A percentile compares a stretch with the other conserved stretches of the same genome.
Conservation (phyloP, 768 basidiomycete genomes). For the Heimioporus sp. region DNA sequence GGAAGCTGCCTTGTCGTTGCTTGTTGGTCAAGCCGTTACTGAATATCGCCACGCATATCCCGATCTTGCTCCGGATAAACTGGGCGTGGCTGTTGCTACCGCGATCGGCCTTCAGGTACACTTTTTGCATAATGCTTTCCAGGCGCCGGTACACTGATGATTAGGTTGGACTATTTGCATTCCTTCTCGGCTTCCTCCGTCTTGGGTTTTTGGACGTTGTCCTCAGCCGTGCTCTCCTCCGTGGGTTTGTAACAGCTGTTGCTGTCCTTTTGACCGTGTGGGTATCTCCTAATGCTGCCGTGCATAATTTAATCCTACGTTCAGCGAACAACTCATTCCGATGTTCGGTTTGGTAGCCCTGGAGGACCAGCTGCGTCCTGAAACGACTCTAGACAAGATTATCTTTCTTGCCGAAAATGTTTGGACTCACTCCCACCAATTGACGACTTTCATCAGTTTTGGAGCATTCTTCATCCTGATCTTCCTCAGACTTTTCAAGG, state of each 20-base stretch:
- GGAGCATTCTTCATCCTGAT: conserved; percentile 67
- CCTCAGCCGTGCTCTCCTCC: conserved; percentile 80
- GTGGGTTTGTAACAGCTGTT: conserved; percentile 85
- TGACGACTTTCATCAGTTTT: conserved; percentile 76
- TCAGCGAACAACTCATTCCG: conserved; percentile 80
- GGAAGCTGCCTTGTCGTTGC: conserved; percentile 83
- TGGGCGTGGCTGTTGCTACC: conserved; percentile 71
- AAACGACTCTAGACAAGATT: conserved; percentile 74
- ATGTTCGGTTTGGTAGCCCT: conserved; percentile 79
- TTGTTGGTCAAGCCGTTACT: conserved; percentile 83
- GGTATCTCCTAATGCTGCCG: conserved; percentile 23
- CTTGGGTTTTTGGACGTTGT: conserved; percentile 94
- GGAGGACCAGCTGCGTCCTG: conserved; percentile 52
- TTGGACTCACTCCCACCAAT: conserved; percentile 53
- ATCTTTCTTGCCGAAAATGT: conserved; percentile 66
- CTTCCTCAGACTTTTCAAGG: conserved; percentile 55
- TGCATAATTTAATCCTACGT: background rate
- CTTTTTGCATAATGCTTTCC: background rate
- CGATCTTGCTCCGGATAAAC: conserved; percentile 39
- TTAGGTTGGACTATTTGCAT: conserved; percentile 83
- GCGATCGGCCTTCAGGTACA: conserved; percentile 81
- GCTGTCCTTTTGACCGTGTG: conserved; percentile 85
- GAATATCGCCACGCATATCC: conserved; percentile 56
- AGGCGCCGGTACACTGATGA: background rate
- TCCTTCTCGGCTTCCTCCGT: conserved; percentile 81